Evolutionary conservation across 192 early-diverging fungal species (phyloP), one percentile per base, ranked within the genome.

Genomic region (Mortierella hygrophila): DNA sequence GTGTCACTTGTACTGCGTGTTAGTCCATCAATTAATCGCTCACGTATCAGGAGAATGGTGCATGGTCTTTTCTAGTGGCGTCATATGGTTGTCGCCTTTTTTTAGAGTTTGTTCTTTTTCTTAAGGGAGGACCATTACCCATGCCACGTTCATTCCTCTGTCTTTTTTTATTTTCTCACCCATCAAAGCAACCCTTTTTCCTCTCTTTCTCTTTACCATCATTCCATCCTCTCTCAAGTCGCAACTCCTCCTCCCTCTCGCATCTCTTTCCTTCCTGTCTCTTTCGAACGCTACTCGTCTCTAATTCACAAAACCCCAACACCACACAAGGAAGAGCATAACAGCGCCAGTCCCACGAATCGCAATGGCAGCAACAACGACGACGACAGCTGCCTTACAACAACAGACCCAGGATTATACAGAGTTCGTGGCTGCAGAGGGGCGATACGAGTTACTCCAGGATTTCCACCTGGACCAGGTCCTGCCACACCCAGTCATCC

Each of bases 401-500:
- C 60, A 29, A 65, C 60, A 65, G 26, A 13, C 60, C 3, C 57
- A 71, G 52, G 77, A 84, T 8, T 88, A 88, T 68, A 76, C 71
- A 52, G 76, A 81, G 42, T 92, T 92, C 81, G 26, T 79, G 23
- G 70, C 89, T 13, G 88, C 89, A 44, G 91, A 92, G 74, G 91
- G 91, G n/a, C 81, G 72, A 55, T 91, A 92, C 80, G 78, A 49
- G 11, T 72, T 91, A 5, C 72, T 54, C 21, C 86, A 91, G 52
- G 79, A 88, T 23, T 91, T 92, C 44, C 75, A 87, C 47, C 71
- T 91, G 41, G 83, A 88, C 52, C 82, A 87, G 35, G 74, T 88
- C 35, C 54, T 68, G 23, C 88, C 91, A 20, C 74, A 85, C 47
- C 89, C 88, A 10, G 78, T 77, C 4, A 88, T 86, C 40, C 89